phyloP scores from a whole-genome alignment of 1,284 basidiomycete species.

The Ustilago cynodontis region DNA sequence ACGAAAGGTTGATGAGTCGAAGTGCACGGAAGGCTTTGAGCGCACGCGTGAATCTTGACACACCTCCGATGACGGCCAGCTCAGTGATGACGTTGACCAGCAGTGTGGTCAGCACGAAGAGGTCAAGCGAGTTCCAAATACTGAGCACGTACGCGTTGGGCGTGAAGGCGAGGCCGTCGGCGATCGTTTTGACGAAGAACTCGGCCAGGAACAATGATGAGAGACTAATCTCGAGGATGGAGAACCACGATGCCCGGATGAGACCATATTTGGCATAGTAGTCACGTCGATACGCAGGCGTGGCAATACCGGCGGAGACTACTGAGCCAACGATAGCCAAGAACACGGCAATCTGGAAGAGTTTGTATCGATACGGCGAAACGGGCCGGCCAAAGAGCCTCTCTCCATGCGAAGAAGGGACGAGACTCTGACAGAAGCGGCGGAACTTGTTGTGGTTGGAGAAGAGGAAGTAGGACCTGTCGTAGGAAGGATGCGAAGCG shows the following conservation, averaged over 20 bases:
- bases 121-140: constrained; percentile 92
- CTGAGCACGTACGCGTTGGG: constrained; percentile 93
- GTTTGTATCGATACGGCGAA: constrained; percentile 75
- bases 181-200: constrained; percentile 89
- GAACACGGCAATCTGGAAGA: constrained; percentile 83
- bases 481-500: constrained; percentile 87
- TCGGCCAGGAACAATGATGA: constrained; percentile 84
- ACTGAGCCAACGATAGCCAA: constrained; percentile 85
- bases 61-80: constrained; percentile 79
- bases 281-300: constrained; percentile 83
- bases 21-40: constrained; percentile 91
- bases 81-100: constrained; percentile 85
- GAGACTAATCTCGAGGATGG: constrained; percentile 82
- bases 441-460: constrained; percentile 84
- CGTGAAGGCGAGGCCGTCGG: constrained; percentile 87
- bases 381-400: constrained; percentile 75
- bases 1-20: constrained; percentile 81
- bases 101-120: constrained; percentile 85
- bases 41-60: constrained; percentile 84
- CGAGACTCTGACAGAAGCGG: constrained; percentile 83
- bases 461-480: constrained; percentile 90
- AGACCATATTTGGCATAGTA: constrained; percentile 78
- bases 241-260: constrained; percentile 85
- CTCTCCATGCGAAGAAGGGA: constrained; percentile 83
- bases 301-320: constrained; percentile 85